phyloP scores from a whole-genome alignment of 805 yeast species.

The Starmera dryadoides region DNA sequence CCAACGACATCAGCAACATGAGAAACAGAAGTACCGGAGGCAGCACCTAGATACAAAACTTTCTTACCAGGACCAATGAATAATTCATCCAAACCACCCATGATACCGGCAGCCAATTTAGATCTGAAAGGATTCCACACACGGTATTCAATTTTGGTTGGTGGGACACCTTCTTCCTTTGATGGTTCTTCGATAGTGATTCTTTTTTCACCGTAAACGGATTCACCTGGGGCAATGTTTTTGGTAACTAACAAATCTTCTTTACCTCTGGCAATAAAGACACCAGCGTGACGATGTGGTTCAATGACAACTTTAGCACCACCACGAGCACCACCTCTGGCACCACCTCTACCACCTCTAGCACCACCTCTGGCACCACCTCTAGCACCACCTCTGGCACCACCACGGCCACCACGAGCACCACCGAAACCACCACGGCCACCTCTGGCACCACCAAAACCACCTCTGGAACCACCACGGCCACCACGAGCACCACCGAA shows the following conservation, averaged over 20 bases:
- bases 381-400: constrained; percentile 42
- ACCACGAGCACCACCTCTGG: constrained; percentile 76
- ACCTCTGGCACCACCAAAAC: constrained; percentile 31
- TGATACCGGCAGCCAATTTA: constrained; percentile 98
- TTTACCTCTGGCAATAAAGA: constrained; percentile 98
- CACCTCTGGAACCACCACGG: constrained; percentile 41
- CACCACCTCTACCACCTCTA: constrained; percentile 61
- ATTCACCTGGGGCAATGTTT: constrained; percentile 97
- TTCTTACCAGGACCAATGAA: constrained; percentile 98
- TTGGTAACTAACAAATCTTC: constrained; percentile 97
- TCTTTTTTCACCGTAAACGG: constrained; percentile 98
- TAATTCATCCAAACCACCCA: constrained; percentile 98
- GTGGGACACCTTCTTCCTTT: constrained; percentile 77
- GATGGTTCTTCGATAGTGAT: constrained; percentile 89
- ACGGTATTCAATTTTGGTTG: constrained; percentile 96
- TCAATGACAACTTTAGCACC: constrained; percentile 97
- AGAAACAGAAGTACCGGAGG: constrained; percentile 98
- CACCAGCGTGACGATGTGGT: constrained; percentile 99
- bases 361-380: constrained; percentile 51
- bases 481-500: constrained; percentile 35
- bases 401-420: constrained; percentile 40
- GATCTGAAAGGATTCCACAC: constrained; percentile 99
- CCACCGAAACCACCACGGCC: constrained; percentile 42
- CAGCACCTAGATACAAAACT: constrained; percentile 97
- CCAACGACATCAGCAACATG: constrained; percentile 98